Percentiles rank a stretch among this genome's conserved stretches.
Evolutionary conservation across 164 flowering plant species (phyloP).

Genomic region (Umbellularia californica): DNA sequence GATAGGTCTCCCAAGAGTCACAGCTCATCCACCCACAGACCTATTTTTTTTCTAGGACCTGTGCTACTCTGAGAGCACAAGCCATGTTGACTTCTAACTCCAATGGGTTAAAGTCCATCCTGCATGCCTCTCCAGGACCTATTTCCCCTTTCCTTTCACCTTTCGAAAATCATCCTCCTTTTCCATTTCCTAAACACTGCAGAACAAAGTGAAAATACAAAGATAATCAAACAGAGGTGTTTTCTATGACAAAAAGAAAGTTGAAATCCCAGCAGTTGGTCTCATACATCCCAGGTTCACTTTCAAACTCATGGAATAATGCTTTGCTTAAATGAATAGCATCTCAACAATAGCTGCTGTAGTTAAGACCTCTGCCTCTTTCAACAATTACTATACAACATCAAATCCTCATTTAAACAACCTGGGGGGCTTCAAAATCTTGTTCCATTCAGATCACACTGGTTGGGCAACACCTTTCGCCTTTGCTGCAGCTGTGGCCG

Average conservation of each 20-base stretch:
- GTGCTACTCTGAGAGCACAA: too few relatives aligned
- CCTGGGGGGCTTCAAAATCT: neutral
- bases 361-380: neutral
- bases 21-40: too few relatives aligned
- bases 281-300: neutral
- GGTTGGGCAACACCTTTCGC: constrained; percentile 70
- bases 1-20: too few relatives aligned
- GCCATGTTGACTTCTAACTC: too few relatives aligned
- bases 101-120: too few relatives aligned
- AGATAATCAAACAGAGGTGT: neutral
- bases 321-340: neutral
- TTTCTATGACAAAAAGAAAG: neutral
- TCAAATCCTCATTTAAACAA: neutral
- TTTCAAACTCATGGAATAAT: neutral
- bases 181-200: neutral
- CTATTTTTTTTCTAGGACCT: too few relatives aligned
- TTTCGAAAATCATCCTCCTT: neutral
- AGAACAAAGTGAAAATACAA: too few relatives aligned
- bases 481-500: constrained; percentile 64
- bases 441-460: constrained; percentile 51
- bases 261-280: constrained; percentile 3
- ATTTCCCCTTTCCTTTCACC: neutral
- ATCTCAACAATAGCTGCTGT: neutral
- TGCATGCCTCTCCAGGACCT: too few relatives aligned
- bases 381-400: neutral